These are phyloP conservation scores for Epichloe festucae DNA, from an alignment of 2,329 filamentous ascomycete genomes.

Conservation along the genomic window DNA sequence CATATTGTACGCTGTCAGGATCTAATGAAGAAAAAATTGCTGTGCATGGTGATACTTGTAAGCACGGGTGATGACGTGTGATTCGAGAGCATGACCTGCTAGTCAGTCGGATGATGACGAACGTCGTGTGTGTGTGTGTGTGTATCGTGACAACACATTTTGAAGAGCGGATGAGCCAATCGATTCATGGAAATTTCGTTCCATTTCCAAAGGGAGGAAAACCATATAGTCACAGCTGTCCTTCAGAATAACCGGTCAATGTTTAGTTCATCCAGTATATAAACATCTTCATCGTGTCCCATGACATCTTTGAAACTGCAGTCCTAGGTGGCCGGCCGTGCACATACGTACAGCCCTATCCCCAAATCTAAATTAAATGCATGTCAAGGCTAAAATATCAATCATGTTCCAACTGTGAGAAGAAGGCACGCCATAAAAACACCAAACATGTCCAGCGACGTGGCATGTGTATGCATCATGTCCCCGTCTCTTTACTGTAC, in stretches of 20 bases:
- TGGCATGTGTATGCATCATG: background rate
- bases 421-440: background rate
- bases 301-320: background rate
- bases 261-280: background rate
- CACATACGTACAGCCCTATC: background rate
- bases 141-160: too few species aligned
- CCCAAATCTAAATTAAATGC: background rate
- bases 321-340: too few species aligned
- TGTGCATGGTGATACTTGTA: background rate
- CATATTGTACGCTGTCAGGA: background rate
- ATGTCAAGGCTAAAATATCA: background rate
- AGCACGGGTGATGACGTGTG: background rate
- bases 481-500: background rate
- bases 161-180: too few species aligned
- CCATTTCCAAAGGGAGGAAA: too few species aligned
- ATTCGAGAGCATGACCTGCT: too few species aligned
- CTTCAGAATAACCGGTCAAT: too few species aligned
- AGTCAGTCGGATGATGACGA: too few species aligned
- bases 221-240: too few species aligned
- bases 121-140: too few species aligned
- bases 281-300: background rate
- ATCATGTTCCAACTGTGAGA: background rate
- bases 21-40: background rate
- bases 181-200: too few species aligned
- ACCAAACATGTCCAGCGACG: background rate